phyloP scores from a whole-genome alignment of 805 yeast species.

The Schizosaccharomyces octosporus region DNA sequence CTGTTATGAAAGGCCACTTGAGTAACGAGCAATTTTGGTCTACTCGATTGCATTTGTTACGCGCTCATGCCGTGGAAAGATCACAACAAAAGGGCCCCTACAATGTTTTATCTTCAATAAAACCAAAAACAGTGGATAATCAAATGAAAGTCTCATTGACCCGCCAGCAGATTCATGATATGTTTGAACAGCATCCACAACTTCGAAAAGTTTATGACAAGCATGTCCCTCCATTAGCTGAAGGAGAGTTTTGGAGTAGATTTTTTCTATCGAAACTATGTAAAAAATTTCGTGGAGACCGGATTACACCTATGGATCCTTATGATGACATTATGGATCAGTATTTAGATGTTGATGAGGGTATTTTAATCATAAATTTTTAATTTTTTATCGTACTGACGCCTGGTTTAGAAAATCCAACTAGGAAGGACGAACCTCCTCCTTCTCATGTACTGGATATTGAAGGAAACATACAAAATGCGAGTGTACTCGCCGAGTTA shows the following conservation, averaged over 20 bases:
- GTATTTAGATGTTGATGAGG: slow-evolving; percentile 41
- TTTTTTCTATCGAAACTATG: slow-evolving; percentile 79
- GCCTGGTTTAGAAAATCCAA: background rate
- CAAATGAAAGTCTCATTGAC: slow-evolving; percentile 80
- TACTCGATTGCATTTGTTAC: slow-evolving; percentile 46
- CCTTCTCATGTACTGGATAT: slow-evolving; percentile 56
- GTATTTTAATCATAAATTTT: slow-evolving; percentile 4
- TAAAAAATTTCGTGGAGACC: slow-evolving; percentile 72
- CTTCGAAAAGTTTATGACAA: slow-evolving; percentile 75
- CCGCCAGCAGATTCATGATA: slow-evolving; percentile 66
- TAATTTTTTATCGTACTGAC: background rate
- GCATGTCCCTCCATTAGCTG: slow-evolving; percentile 66
- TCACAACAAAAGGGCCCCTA: slow-evolving; percentile 81
- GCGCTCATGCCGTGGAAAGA: slow-evolving; percentile 66
- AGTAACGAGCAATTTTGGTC: slow-evolving; percentile 49
- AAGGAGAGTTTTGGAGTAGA: slow-evolving; percentile 89
- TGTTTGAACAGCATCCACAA: slow-evolving; percentile 79
- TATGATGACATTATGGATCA: slow-evolving; percentile 71
- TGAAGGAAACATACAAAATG: slow-evolving; percentile 59
- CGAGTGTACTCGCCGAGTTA: slow-evolving; percentile 51
- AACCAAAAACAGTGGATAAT: slow-evolving; percentile 56
- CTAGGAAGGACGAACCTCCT: slow-evolving; percentile 13
- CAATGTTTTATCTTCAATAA: slow-evolving; percentile 77
- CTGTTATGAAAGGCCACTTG: slow-evolving; percentile 53
- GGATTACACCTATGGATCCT: slow-evolving; percentile 44